A percentile compares a stretch with the other conserved stretches of the same genome.
phyloP scores from a whole-genome alignment of 768 basidiomycete species.

The Boletus edulis region DNA sequence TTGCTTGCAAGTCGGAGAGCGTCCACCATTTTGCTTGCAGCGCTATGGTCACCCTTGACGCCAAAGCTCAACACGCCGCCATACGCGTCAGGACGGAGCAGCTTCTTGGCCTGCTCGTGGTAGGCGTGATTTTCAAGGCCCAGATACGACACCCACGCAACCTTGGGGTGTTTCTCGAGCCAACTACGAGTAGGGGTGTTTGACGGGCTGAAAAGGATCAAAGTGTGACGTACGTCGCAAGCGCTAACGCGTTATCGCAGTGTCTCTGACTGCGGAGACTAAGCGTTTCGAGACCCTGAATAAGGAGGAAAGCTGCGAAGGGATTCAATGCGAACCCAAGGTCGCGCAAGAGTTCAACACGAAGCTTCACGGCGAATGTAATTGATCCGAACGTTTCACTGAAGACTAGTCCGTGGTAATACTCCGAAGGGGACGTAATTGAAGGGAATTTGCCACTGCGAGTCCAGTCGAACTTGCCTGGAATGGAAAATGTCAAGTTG shows the following conservation, averaged over 20 bases:
- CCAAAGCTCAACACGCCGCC: conserved; percentile 83
- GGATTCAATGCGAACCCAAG: conserved; percentile 53
- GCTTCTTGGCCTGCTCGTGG: conserved; percentile 53
- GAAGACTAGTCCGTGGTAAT: conserved; percentile 54
- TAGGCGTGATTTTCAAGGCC: conserved; percentile 64
- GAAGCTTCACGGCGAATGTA: conserved; percentile 51
- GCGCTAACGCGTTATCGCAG: conserved; percentile 50
- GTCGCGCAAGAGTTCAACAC: conserved; percentile 52
- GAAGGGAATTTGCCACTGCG: conserved; percentile 52
- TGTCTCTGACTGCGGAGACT: conserved; percentile 59
- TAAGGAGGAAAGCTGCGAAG: conserved; percentile 55
- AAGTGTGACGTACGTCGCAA: conserved; percentile 39
- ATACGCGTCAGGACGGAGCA: conserved; percentile 51
- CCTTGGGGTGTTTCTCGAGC: conserved; percentile 61
- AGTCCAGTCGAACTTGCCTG: conserved; percentile 58
- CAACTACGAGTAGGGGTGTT: conserved; percentile 26
- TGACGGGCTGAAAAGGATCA: neutral
- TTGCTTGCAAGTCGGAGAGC: conserved; percentile 66
- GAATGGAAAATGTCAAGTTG: neutral
- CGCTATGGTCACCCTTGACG: conserved; percentile 52
- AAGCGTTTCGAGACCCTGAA: conserved; percentile 64
- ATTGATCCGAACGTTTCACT: conserved; percentile 49
- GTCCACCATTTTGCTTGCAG: conserved; percentile 62
- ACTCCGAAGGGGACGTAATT: conserved; percentile 53
- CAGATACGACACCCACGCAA: conserved; percentile 78